phyloP scores from a whole-genome alignment of 257 asterid genomes.

The Misopates orontium region DNA sequence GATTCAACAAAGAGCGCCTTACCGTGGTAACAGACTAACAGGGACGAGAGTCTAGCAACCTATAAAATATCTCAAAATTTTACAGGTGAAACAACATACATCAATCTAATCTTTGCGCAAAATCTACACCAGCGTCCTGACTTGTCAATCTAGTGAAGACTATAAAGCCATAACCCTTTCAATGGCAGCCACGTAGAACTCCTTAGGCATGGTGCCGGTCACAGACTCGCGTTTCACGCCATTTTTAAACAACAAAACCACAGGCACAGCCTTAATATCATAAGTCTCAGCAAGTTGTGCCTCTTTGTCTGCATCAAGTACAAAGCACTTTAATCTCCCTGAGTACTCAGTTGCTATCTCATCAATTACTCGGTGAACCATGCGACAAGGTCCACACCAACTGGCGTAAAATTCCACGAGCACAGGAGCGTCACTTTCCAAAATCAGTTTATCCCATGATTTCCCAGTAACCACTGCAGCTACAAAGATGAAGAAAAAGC shows the following conservation, averaged over 20 bases:
- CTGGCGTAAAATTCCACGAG: slow-evolving; percentile 82
- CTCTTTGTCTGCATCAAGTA: slow-evolving; percentile 68
- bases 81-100: slow-evolving; percentile 2
- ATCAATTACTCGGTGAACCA: slow-evolving; percentile 87
- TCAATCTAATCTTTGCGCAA: not conserved
- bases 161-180: slow-evolving; percentile 65
- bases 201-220: slow-evolving; percentile 92
- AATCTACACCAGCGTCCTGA: not conserved
- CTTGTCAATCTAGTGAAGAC: not conserved
- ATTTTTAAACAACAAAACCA: slow-evolving; percentile 77
- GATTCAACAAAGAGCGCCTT: no score
- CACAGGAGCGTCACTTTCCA: slow-evolving; percentile 64
- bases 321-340: slow-evolving; percentile 69
- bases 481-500: slow-evolving; percentile 33
- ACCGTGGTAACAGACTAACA: no score
- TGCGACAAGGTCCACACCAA: slow-evolving; percentile 96
- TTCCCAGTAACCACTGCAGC: slow-evolving; percentile 63
- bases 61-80: no score
- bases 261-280: slow-evolving; percentile 87
- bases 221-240: slow-evolving; percentile 66
- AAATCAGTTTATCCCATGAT: slow-evolving; percentile 72
- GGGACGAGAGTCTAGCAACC: no score
- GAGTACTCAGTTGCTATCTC: slow-evolving; percentile 82
- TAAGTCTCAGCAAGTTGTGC: slow-evolving; percentile 60
- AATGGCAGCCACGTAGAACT: slow-evolving; percentile 79